Base-by-base conservation (phyloP, 2,329 filamentous ascomycete genomes). In the Immersiporthe knoxdaviesiana region DNA sequence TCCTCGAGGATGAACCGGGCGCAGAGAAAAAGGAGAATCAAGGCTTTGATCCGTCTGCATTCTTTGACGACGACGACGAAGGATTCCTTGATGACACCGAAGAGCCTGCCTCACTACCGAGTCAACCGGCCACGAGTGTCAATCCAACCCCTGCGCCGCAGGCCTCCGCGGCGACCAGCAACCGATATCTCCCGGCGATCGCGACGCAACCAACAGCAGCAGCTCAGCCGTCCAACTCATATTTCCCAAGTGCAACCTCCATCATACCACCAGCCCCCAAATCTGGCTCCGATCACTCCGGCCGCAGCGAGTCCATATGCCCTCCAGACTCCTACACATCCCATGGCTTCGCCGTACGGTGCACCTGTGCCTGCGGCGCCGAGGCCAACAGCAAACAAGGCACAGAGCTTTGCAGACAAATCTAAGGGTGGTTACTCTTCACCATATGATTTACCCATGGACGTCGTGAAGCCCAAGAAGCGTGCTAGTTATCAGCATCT, bases 381-480 rank as follows among this genome's bases (percentile, higher is more conserved):
- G 0, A 79, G 77, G 16, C 84, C 84, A n/a, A 81, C 85, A 71
- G 74, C 86, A 69, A 79, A 80, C 39, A 89, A 89, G 79, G 84
- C 88, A 0, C 89, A 97, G 77, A 98, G 95, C 79, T 99, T 97
- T 79, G 93, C 88, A 7, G 91, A 95, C 78, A 97, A 97, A 79
- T 84, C 93, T 3, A 98, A 97, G 80, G 92, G 92, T 68, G 94
- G 95, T 10, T 99, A 99, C 78, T 87, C 91, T 63, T 98, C 95
- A 27, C 96, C 96, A 0, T 99, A 97, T 75, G 97, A 99, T 80
- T 84, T 99, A 27, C 96, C 96, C 4, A 92, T 96, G 80, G 95
- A 97, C 67, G 87, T 99, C 39, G 87, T 91, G 37, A 91, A 91
- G 74, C 89, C 91, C 75, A 84, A 89, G 78, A 90, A 91, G 82